Percentiles rank a stretch among this genome's conserved stretches.
phyloP scores from a whole-genome alignment of 208 protist genomes.

The Leishmania major region DNA sequence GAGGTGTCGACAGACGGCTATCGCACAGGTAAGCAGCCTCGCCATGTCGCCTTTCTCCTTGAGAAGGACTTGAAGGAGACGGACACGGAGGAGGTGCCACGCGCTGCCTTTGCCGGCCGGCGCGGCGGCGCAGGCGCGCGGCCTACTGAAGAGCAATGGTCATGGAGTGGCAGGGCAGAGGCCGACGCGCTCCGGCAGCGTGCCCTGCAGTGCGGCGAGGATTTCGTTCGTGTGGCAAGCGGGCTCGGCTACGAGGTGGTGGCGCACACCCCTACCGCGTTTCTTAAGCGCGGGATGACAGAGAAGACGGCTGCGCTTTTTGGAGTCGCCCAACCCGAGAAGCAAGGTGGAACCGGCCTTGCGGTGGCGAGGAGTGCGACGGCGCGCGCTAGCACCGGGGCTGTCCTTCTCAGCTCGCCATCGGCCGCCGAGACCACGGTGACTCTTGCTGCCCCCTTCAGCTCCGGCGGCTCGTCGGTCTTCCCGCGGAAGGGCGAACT shows the following conservation, averaged over 20 bases:
- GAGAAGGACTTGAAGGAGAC: conserved; percentile 14
- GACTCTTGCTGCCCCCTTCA: not conserved
- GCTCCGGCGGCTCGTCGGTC: not conserved
- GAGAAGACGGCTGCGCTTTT: not conserved
- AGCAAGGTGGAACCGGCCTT: not conserved
- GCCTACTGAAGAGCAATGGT: conserved; percentile 1
- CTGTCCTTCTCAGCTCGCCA: not conserved
- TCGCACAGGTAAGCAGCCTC: conserved; percentile 2
- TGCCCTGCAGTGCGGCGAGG: conserved; percentile 35
- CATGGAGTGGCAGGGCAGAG: conserved; percentile 28
- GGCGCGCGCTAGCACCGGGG: not conserved
- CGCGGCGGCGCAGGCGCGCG: not conserved
- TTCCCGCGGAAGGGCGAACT: not conserved
- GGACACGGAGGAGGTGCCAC: conserved; percentile 2
- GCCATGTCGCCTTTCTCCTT: conserved; percentile 34
- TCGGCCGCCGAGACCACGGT: not conserved
- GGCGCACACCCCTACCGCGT: conserved; percentile 21
- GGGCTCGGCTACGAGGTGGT: conserved; percentile 58
- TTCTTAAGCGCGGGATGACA: conserved; percentile 13
- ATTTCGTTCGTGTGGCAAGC: conserved; percentile 44
- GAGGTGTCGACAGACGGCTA: not conserved
- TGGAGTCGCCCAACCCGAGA: conserved; percentile 11
- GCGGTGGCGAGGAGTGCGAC: not conserved
- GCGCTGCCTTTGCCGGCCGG: not conserved
- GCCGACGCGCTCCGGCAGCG: conserved; percentile 46